Base-by-base conservation (phyloP, 306 rosid species). In the Lathyrus tuberosus region DNA sequence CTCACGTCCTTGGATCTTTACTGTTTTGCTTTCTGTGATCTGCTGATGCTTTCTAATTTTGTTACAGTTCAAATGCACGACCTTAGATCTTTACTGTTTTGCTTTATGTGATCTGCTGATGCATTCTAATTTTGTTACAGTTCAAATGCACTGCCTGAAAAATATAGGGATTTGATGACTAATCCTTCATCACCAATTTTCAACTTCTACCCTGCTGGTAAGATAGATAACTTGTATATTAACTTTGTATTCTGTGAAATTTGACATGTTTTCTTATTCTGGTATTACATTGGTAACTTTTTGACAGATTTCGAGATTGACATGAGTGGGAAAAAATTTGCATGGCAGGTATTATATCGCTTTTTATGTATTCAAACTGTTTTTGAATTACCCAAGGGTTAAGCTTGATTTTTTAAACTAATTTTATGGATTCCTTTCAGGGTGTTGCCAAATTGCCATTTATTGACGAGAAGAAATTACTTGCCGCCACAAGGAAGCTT, bases 371-470 rank as follows among this genome's bases (percentile, higher is more conserved):
- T 63, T 22, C 4, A 13, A 64, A 42, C 54, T 64, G 22, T 42
- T 41, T 42, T 22, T 58, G 62, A 68, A 46, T 37, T 14, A 67
- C 73, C 49, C 71, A 38, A 57, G 69, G 56, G 20, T 65, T 24
- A 44, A 65, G 44, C 37, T 42, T 64, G 53, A 42, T 13, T 4
- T 13, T 43, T 42, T 64, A 42, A 64, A 42, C 65, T 46, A 60
- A 22, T 38, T 35, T 35, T 81, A 78, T 35, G 26, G 52, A 42
- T 64, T 42, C 62, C 30, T 71, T 73, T 65, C 86, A 94, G 98
- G 98, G 98, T 67, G 80, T 94, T 70, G 98, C 90, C 74, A 94
- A 94, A 85, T 85, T 94, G 87, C 98, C 98, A 62, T 94, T 94
- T 80, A 94, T 94, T 74, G 80, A 94, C 56, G 98, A 90, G 84